Evolutionary conservation across 2,329 filamentous ascomycete species (phyloP).

Genomic region (Paraphoma sp.): DNA sequence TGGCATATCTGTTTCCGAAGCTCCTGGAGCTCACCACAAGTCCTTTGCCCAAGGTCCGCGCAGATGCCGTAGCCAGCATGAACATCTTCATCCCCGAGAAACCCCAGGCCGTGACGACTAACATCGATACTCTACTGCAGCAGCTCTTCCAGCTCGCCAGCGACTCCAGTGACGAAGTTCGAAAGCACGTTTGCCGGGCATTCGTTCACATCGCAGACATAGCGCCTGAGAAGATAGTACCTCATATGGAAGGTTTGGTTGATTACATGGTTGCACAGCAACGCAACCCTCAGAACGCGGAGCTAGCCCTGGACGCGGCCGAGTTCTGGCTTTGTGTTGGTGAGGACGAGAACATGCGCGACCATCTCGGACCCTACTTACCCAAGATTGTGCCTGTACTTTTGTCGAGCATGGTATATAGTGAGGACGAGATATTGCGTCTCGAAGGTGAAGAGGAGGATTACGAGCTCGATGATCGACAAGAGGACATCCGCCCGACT

Average conservation of each 20-base stretch:
- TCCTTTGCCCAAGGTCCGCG: constrained; percentile 76
- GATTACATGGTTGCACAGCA: constrained; percentile 94
- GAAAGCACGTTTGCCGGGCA: constrained; percentile 89
- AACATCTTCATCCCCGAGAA: constrained; percentile 91
- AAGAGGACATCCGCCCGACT: constrained; percentile 88
- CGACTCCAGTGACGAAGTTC: constrained; percentile 81
- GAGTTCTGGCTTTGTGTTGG: constrained; percentile 97
- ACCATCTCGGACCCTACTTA: constrained; percentile 77
- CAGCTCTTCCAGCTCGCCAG: constrained; percentile 82
- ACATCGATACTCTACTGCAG: constrained; percentile 80
- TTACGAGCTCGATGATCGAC: constrained; percentile 87
- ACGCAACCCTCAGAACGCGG: constrained; percentile 78
- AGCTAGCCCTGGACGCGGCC: constrained; percentile 90
- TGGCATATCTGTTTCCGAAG: constrained; percentile 88
- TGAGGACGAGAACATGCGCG: constrained; percentile 82
- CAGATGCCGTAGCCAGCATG: constrained; percentile 80
- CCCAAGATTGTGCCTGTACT: constrained; percentile 87
- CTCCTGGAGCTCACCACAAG: constrained; percentile 86
- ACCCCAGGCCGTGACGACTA: constrained; percentile 79
- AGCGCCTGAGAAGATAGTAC: constrained; percentile 85
- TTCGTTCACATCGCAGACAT: constrained; percentile 93
- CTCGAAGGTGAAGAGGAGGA: constrained; percentile 81
- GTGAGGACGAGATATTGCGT: constrained; percentile 87
- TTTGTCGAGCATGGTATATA: constrained; percentile 94
- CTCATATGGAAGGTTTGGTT: constrained; percentile 85